Percentiles rank a stretch among this genome's conserved stretches.
Evolutionary conservation across 2,329 filamentous ascomycete genomes (phyloP).

Genomic region (Xylaria sp.): DNA sequence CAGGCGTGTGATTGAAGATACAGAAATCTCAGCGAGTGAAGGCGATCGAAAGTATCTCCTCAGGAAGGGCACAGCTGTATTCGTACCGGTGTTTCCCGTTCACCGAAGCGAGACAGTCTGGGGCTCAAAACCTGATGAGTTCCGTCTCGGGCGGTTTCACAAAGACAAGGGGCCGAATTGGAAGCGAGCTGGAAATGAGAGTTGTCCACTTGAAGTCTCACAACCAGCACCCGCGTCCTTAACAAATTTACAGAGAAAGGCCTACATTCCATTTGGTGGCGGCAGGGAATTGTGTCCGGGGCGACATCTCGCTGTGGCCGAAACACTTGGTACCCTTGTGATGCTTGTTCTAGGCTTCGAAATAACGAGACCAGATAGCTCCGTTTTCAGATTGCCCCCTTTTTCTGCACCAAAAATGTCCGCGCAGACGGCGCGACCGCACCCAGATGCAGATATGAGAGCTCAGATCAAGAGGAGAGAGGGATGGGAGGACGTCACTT

Average conservation of each 20-base stretch:
- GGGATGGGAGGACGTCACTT: background rate
- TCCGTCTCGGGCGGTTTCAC: background rate
- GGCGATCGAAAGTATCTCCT: background rate
- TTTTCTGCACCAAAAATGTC: background rate
- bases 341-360: slow-evolving; percentile 4
- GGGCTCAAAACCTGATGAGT: background rate
- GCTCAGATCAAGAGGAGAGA: background rate
- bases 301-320: background rate
- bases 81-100: background rate
- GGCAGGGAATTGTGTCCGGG: background rate
- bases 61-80: background rate
- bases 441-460: background rate
- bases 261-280: background rate
- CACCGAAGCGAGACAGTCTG: background rate
- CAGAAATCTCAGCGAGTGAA: background rate
- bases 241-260: background rate
- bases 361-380: background rate
- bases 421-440: slow-evolving; percentile 1
- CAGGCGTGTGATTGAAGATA: background rate
- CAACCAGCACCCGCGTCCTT: background rate
- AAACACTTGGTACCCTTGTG: slow-evolving; percentile 2
- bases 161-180: background rate
- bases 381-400: background rate
- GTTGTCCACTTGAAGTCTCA: background rate
- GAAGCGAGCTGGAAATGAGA: background rate